Conservation (phyloP, 2,329 filamentous ascomycete genomes). For the Colletotrichum endophyticum region DNA sequence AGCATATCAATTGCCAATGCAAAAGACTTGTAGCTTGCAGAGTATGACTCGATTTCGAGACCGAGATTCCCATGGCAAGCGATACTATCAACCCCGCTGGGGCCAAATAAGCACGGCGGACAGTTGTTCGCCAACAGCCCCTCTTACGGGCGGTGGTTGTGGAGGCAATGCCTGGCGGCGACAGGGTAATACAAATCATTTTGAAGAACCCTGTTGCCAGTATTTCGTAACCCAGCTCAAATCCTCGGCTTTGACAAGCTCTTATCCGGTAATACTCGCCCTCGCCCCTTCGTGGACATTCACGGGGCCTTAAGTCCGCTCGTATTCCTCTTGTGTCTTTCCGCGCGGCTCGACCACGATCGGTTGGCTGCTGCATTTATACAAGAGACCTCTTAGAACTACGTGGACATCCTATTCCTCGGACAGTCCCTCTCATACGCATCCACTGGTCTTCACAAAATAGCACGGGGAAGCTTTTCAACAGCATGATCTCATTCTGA, state of each 20-base stretch:
- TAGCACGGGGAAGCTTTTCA: not conserved
- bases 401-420: not conserved
- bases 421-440: not conserved
- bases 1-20: slow-evolving; percentile 36
- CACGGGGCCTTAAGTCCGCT: not conserved
- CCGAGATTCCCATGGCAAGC: not conserved
- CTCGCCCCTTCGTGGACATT: not conserved
- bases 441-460: not conserved
- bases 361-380: not conserved
- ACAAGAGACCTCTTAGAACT: not conserved
- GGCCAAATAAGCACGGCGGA: not conserved
- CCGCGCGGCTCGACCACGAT: not conserved
- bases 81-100: not conserved
- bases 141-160: slow-evolving; percentile 8
- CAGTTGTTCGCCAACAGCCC: slow-evolving; percentile 7
- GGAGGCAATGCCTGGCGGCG: slow-evolving; percentile 6
- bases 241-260: not conserved
- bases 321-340: not conserved
- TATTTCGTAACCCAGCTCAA: not conserved
- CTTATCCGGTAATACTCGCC: not conserved
- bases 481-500: not conserved
- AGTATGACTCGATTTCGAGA: not conserved
- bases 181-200: slow-evolving; percentile 15
- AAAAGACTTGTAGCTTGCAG: slow-evolving; percentile 29
- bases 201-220: not conserved